phyloP scores from a whole-genome alignment of 345 rosid genomes.

The Populus simonii region DNA sequence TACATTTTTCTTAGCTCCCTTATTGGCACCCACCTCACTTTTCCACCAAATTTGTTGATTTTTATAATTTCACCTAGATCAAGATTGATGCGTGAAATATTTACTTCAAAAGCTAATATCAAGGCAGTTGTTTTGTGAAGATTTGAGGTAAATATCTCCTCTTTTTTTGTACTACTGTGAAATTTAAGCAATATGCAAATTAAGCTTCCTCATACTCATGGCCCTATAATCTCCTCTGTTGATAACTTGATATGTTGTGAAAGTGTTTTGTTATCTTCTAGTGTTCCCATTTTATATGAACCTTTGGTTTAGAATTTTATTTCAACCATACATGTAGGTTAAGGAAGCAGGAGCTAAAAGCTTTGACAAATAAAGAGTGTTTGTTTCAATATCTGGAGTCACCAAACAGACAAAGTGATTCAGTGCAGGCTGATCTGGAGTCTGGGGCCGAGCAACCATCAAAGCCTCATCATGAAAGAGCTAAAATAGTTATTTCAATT shows the following conservation, averaged over 20 bases:
- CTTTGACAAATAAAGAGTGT: constrained; percentile 14
- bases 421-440: constrained; percentile 30
- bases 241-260: background rate
- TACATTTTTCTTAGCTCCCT: no score
- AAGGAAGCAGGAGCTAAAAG: constrained; percentile 68
- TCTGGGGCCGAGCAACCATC: constrained; percentile 32
- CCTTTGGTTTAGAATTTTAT: constrained; percentile 1
- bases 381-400: constrained; percentile 50
- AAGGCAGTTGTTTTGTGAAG: no score
- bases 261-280: background rate
- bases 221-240: background rate
- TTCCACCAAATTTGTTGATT: no score
- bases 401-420: constrained; percentile 34
- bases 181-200: no score
- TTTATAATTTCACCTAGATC: no score
- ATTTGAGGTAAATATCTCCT: no score
- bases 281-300: background rate
- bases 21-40: no score
- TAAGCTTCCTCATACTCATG: no score
- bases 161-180: no score
- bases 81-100: no score
- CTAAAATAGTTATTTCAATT: constrained; percentile 63
- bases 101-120: no score
- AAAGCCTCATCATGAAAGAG: constrained; percentile 41
- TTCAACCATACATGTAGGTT: constrained; percentile 39